Evolutionary conservation across 495 filamentous ascomycete species (phyloP).

Genomic region (Talaromyces nanjingensis): DNA sequence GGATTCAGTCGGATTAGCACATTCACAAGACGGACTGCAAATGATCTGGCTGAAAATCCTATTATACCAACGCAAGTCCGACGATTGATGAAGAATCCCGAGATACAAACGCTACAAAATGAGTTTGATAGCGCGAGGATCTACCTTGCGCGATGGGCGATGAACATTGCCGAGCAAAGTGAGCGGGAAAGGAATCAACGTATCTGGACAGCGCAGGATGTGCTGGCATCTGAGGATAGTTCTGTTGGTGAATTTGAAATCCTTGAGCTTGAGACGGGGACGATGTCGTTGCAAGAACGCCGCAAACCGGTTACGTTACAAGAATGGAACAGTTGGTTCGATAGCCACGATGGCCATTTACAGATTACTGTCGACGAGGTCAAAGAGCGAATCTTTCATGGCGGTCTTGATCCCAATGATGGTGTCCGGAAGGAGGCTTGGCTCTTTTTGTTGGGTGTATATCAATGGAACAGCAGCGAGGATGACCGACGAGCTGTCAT

Average conservation of each 20-base stretch:
- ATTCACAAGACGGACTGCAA: constrained; percentile 84
- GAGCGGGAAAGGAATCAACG: constrained; percentile 75
- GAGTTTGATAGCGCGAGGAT: constrained; percentile 95
- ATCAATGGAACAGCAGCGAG: constrained; percentile 78
- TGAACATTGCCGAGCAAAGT: constrained; percentile 96
- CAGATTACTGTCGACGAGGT: constrained; percentile 80
- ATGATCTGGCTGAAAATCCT: constrained; percentile 84
- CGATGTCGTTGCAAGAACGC: constrained; percentile 60
- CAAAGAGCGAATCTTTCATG: constrained; percentile 94
- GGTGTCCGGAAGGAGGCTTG: constrained; percentile 93
- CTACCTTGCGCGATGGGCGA: constrained; percentile 93
- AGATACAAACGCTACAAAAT: constrained; percentile 90
- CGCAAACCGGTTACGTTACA: constrained; percentile 69
- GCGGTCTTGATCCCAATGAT: constrained; percentile 81
- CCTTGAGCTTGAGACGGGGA: constrained; percentile 70
- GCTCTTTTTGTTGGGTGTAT: constrained; percentile 87
- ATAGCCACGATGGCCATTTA: constrained; percentile 62
- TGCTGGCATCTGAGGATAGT: constrained; percentile 88
- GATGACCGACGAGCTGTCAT: constrained; percentile 75
- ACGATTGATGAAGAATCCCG: constrained; percentile 80
- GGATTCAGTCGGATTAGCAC: constrained; percentile 94
- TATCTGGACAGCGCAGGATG: constrained; percentile 89
- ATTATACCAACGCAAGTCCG: constrained; percentile 81
- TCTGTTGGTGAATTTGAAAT: constrained; percentile 94
- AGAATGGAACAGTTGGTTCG: constrained; percentile 88